phyloP scores from a whole-genome alignment of 306 rosid genomes.

The Prunus padus region DNA sequence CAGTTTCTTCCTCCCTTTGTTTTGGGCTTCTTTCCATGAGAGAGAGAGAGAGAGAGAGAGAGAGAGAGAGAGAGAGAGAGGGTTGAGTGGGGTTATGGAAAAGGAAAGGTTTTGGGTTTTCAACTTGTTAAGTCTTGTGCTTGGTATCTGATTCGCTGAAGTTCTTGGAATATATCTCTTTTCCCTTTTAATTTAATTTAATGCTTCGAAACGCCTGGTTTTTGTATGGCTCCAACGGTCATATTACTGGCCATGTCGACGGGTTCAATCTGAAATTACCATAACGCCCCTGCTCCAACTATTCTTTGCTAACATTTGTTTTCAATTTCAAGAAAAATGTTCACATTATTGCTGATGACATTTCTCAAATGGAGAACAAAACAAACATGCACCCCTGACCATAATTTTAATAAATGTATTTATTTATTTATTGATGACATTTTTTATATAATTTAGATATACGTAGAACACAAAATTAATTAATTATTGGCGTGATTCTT shows the following conservation, averaged over 20 bases:
- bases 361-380: too few species aligned
- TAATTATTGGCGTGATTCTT: neutral
- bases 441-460: too few species aligned
- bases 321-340: too few species aligned
- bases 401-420: too few species aligned
- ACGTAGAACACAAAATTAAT: neutral
- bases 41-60: constrained; percentile 5
- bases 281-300: neutral
- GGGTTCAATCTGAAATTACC: neutral
- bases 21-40: constrained; percentile 31
- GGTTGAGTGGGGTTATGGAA: neutral
- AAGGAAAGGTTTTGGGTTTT: constrained; percentile 16
- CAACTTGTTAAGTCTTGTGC: neutral
- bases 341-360: neutral
- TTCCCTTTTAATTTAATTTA: neutral
- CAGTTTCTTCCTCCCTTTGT: constrained; percentile 11
- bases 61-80: neutral
- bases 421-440: too few species aligned
- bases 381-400: too few species aligned
- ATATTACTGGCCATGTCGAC: constrained; percentile 32
- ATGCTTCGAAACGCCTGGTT: constrained; percentile 25
- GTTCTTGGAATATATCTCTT: neutral
- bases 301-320: neutral
- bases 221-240: constrained; percentile 47
- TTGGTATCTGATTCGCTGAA: constrained; percentile 40